phyloP scores from a whole-genome alignment of 495 filamentous ascomycete species.

The Penicillium psychrofluorescens region DNA sequence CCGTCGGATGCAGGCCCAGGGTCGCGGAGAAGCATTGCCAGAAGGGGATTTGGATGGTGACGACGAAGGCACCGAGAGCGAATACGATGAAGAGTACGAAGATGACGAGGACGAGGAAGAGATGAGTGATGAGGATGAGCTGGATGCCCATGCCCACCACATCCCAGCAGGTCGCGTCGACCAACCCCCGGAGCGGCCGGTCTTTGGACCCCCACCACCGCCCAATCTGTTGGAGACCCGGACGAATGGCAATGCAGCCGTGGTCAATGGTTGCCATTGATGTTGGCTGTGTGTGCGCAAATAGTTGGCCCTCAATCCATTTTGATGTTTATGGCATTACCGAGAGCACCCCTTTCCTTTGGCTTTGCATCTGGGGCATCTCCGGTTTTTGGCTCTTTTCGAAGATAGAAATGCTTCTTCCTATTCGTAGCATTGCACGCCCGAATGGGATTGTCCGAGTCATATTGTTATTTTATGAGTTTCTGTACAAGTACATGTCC shows the following conservation, averaged over 20 bases:
- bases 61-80: constrained; percentile 62
- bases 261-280: constrained; percentile 42
- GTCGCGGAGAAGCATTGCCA: constrained; percentile 57
- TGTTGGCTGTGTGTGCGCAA: not conserved
- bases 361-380: too few species aligned
- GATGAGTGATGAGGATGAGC: constrained; percentile 61
- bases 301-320: too few species aligned
- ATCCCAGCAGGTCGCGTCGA: constrained; percentile 11
- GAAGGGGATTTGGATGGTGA: constrained; percentile 54
- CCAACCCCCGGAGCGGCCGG: constrained; percentile 40
- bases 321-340: too few species aligned
- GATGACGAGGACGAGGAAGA: constrained; percentile 47
- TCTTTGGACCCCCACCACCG: constrained; percentile 50
- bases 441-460: not conserved
- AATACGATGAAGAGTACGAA: constrained; percentile 65
- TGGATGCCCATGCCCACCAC: constrained; percentile 43
- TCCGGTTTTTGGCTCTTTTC: too few species aligned
- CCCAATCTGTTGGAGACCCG: constrained; percentile 41
- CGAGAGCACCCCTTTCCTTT: too few species aligned
- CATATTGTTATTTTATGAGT: constrained; percentile 8
- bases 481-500: constrained; percentile 35
- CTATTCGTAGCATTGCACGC: too few species aligned
- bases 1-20: constrained; percentile 88
- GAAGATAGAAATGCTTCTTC: too few species aligned
- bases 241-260: constrained; percentile 35